Evolutionary conservation across 2,329 filamentous ascomycete genomes (phyloP).

Genomic region (Cadophora gregata): DNA sequence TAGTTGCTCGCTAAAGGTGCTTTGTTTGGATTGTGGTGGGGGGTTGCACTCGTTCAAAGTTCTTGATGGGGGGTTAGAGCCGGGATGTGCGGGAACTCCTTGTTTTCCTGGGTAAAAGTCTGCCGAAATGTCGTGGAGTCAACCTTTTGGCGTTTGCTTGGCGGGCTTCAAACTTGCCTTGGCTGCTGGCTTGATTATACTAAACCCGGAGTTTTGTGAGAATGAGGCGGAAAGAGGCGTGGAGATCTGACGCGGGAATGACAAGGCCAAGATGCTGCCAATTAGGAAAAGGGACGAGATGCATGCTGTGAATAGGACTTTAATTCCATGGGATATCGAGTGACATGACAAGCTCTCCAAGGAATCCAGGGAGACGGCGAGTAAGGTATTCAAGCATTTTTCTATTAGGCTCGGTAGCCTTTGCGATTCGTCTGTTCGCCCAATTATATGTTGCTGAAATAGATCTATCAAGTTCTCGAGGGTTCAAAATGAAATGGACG

Average conservation of each 20-base stretch:
- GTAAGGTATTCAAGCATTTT: neutral
- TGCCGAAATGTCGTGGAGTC: neutral
- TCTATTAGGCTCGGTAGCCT: neutral
- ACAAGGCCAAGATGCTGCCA: neutral
- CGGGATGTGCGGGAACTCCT: neutral
- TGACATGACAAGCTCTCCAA: neutral
- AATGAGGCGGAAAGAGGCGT: neutral
- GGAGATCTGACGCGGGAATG: neutral
- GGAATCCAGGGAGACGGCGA: neutral
- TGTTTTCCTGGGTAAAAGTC: conserved; percentile 6
- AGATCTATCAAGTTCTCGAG: neutral
- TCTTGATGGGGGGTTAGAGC: neutral
- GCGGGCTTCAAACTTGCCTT: neutral
- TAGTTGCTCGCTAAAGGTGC: neutral
- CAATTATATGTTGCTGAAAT: neutral
- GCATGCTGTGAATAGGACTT: neutral
- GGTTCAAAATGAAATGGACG: neutral
- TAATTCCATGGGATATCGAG: neutral
- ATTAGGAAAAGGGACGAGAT: neutral
- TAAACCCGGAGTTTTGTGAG: neutral
- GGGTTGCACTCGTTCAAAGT: neutral
- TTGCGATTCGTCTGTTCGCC: neutral
- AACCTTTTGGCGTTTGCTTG: neutral
- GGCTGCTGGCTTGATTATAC: neutral
- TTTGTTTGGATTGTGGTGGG: too few species aligned